Percentiles rank a stretch among this genome's conserved stretches.
These are phyloP conservation scores for Pseudocercospora pini-densiflorae DNA, from an alignment of 2,329 filamentous ascomycete genomes.

Conservation along the genomic window DNA sequence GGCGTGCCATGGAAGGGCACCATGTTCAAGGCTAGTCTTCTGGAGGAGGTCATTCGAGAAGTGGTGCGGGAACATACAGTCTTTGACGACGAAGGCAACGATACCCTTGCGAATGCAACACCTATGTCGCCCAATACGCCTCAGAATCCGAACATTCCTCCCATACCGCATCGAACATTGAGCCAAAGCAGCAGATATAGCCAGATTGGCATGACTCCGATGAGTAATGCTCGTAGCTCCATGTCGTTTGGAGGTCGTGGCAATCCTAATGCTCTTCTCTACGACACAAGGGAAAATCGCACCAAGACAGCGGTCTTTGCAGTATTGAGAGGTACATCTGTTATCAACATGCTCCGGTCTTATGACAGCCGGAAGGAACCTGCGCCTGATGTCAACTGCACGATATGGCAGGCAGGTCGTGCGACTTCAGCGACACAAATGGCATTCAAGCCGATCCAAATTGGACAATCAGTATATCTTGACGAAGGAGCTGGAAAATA, in stretches of 20 bases:
- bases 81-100: conserved; percentile 81
- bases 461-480: conserved; percentile 91
- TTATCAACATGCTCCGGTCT: conserved; percentile 75
- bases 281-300: conserved; percentile 81
- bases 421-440: conserved; percentile 91
- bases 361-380: conserved; percentile 95
- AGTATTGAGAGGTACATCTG: conserved; percentile 80
- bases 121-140: conserved; percentile 53
- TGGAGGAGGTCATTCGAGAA: conserved; percentile 78
- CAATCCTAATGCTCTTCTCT: conserved; percentile 83
- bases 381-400: conserved; percentile 88
- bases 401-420: conserved; percentile 94
- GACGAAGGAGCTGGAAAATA: conserved; percentile 92
- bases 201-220: conserved; percentile 71
- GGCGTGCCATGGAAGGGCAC: conserved; percentile 95
- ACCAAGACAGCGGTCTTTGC: conserved; percentile 79
- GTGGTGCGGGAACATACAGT: conserved; percentile 82
- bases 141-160: conserved; percentile 42
- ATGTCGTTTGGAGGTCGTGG: conserved; percentile 58
- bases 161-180: conserved; percentile 62
- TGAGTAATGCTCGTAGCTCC: conserved; percentile 46
- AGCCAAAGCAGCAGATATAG: conserved; percentile 85
- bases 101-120: conserved; percentile 57
- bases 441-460: conserved; percentile 93
- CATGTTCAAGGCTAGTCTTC: conserved; percentile 92